Evolutionary conservation across 2,329 filamentous ascomycete species (phyloP), one percentile per base, ranked within the genome.

Genomic region (Parasarocladium wereldwijsianum): DNA sequence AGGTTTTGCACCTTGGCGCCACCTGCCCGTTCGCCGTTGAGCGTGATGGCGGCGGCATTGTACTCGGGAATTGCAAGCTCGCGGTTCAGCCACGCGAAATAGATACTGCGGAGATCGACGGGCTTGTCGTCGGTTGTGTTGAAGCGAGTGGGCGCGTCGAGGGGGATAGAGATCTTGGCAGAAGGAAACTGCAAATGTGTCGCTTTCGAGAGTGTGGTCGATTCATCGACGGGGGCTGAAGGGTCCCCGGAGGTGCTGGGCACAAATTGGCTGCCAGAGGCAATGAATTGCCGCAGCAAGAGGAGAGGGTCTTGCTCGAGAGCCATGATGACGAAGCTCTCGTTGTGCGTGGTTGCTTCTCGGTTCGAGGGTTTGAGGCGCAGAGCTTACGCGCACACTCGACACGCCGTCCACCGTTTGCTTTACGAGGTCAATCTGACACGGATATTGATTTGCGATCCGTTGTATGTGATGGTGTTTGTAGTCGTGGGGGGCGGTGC

Each of bases 71-170:
- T 85, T 32, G 79, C 74, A 32, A 79, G 74, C 58, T 96, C 87
- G 52, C 85, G 84, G 57, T 94, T 92, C 45, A 82, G 66, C 84
- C 85, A 98, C 33, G 85, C 85, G 49, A 96, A 93, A 62, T 87
- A 94, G 55, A 94, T 87, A 51, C 80, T 90, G 49, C 90, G 84
- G 42, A 98, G 64, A 50, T 94, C 83, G 44, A 93, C 76, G 4
- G 78, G 66, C 33, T 70, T 65, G 43, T 70, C 70, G 34, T 71
- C 69, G n/a, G 83, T 69, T n/a, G 83, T 86, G 36, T 81, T 68
- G 60, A 96, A 96, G 43, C 90, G 83, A 41, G 90, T 98, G 8
- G 76, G 66, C 10, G 69, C 66, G 29, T 70, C 73, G 40, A 93
- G 69, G 1, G 77, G 63, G 34, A 92, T 65, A 5, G 73, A 64